A percentile compares a stretch with the other conserved stretches of the same genome.
These are phyloP conservation scores for Lactuca saligna DNA, from an alignment of 129 eudicot species.

Conservation along the genomic window DNA sequence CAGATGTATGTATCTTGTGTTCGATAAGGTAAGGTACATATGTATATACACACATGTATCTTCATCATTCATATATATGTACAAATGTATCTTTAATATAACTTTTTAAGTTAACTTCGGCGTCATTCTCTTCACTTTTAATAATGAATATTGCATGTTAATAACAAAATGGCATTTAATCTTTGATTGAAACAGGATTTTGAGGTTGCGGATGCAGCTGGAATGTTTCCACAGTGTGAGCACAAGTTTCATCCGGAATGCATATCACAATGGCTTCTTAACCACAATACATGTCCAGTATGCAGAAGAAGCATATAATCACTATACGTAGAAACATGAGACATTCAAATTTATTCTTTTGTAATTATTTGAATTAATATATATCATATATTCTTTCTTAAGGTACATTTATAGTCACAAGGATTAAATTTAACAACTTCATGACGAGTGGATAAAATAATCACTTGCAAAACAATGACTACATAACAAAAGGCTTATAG, in stretches of 20 bases:
- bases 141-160: not conserved
- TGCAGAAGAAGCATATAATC: conserved; percentile 30
- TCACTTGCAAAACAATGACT: not conserved
- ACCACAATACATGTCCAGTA: conserved; percentile 35
- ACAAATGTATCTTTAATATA: too few relatives aligned
- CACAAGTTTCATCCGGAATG: conserved; percentile 40
- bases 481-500: too few relatives aligned
- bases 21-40: too few relatives aligned
- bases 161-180: not conserved
- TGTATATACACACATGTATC: too few relatives aligned
- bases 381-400: conserved; percentile 7
- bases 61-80: too few relatives aligned
- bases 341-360: not conserved
- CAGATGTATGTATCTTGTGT: too few relatives aligned
- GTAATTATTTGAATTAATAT: not conserved
- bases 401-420: not conserved
- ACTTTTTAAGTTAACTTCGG: too few relatives aligned
- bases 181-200: conserved; percentile 29
- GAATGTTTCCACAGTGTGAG: conserved; percentile 31
- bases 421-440: not conserved
- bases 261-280: conserved; percentile 34
- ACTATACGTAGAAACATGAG: not conserved
- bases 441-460: not conserved
- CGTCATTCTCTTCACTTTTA: too few relatives aligned
- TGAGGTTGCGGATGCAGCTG: conserved; percentile 32